These are phyloP conservation scores for Dipodascopsis tothii DNA, from an alignment of 805 yeast species.

Conservation along the genomic window DNA sequence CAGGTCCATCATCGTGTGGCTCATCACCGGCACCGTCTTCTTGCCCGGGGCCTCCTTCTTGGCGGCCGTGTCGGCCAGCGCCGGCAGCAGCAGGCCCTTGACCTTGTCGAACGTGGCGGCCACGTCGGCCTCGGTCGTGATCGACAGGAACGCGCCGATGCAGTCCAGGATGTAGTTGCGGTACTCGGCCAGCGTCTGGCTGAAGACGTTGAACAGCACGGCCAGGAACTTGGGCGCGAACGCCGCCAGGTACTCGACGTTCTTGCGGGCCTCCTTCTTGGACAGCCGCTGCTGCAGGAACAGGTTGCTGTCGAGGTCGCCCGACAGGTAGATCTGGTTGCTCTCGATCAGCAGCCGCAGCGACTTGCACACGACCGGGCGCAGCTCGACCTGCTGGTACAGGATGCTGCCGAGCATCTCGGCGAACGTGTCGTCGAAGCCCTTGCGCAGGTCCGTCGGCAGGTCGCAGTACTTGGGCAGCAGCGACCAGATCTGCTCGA, in stretches of 20 bases:
- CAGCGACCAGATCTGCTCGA: constrained; percentile 88
- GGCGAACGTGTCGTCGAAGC: constrained; percentile 74
- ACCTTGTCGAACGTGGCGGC: constrained; percentile 76
- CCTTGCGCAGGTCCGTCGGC: constrained; percentile 59
- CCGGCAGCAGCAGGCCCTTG: constrained; percentile 65
- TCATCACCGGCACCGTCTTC: constrained; percentile 42
- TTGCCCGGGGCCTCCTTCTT: constrained; percentile 28
- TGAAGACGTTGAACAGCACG: constrained; percentile 83
- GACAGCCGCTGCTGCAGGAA: constrained; percentile 54
- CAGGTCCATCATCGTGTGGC: constrained; percentile 86
- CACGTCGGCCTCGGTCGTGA: constrained; percentile 56
- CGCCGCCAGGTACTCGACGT: constrained; percentile 54
- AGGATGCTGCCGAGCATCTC: constrained; percentile 62
- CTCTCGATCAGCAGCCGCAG: constrained; percentile 72
- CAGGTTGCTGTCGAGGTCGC: constrained; percentile 49
- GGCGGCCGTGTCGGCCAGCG: constrained; percentile 39
- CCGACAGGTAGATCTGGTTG: constrained; percentile 52
- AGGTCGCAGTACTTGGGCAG: constrained; percentile 83
- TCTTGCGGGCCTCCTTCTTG: constrained; percentile 44
- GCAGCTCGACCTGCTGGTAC: constrained; percentile 64
- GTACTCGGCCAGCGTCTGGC: constrained; percentile 78
- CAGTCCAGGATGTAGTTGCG: constrained; percentile 82
- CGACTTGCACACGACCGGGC: constrained; percentile 79
- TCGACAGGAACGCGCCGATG: constrained; percentile 68
- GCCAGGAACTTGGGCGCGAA: constrained; percentile 68